Evolutionary conservation across 139 green algal genomes (phyloP).

Genomic region (Coccomyxa sp.): DNA sequence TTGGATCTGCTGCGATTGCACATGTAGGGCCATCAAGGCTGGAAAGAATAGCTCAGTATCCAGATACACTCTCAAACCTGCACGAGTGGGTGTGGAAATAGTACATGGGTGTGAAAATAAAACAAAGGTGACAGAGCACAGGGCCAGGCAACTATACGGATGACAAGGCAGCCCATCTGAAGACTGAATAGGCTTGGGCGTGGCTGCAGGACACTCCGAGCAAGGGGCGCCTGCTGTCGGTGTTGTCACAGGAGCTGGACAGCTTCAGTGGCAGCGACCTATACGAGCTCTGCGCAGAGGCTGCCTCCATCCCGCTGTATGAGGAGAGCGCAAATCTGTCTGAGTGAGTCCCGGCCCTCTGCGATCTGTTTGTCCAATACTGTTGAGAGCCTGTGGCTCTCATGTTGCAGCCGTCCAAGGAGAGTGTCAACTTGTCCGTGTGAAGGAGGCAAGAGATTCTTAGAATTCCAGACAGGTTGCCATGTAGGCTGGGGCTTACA

Average conservation of each 20-base stretch:
- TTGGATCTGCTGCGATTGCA: neutral
- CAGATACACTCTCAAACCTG: no score
- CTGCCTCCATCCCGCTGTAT: constrained; percentile 47
- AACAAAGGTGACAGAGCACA: neutral
- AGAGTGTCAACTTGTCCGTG: neutral
- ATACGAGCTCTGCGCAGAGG: constrained; percentile 68
- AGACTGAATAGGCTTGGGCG: no score
- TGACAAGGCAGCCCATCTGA: no score
- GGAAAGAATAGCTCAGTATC: neutral
- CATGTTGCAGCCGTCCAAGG: neutral
- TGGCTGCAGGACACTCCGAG: no score
- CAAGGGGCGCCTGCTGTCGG: constrained; percentile 9
- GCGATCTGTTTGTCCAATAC: neutral
- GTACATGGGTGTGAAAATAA: neutral
- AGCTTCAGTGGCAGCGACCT: constrained; percentile 81
- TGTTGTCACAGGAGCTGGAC: constrained; percentile 52
- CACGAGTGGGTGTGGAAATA: neutral
- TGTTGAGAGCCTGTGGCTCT: neutral
- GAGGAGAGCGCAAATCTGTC: constrained; percentile 18
- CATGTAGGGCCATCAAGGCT: neutral
- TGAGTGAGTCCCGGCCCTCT: neutral
- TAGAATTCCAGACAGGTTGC: neutral
- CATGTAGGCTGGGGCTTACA: neutral
- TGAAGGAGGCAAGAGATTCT: neutral
- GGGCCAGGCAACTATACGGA: no score